Base-by-base conservation (phyloP, 345 rosid species). In the Raphanus raphanistrum region DNA sequence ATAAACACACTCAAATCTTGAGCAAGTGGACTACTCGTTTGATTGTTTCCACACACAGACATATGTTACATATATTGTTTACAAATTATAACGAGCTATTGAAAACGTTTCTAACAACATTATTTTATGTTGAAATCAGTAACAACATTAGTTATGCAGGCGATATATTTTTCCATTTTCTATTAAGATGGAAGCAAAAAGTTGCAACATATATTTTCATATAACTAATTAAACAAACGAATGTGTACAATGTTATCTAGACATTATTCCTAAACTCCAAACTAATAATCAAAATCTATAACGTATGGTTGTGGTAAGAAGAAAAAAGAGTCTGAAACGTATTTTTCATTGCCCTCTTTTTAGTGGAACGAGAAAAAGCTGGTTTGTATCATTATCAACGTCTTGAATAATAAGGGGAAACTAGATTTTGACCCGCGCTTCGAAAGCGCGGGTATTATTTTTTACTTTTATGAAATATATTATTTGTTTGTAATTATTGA, bases 351-450 rank as follows among this genome's bases (percentile, higher is more conserved):
- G 72, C 68, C 41, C 25, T 73, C 35, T 28, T 58, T 72, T 72
- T 76, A 81, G 82, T 85, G 83, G 81, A 74, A 80, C 71, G 79
- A 77, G 77, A 66, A 85, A 79, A 82, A 79, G 70, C 84, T 84
- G 85, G 76, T 82, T 55, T 75, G 74, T 83, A 78, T 85, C 84
- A 83, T 82, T 83, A 81, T 87, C 86, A 84, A 76, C 62, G 82
- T 45, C 78, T 84, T 71, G 48, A 63, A 70, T 67, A 74, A 63
- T 68, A 73, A 50, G 58, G 58, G 50, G 62, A 41, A 58, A n/a
- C n/a, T n/a, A n/a, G n/a, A n/a, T n/a, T n/a, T n/a, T n/a, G n/a
- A n/a, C n/a, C n/a, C n/a, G n/a, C n/a, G n/a, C n/a, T n/a, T n/a
- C n/a, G n/a, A n/a, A n/a, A n/a, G n/a, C n/a, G n/a, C n/a, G n/a